These are phyloP conservation scores for Hypoxylon sp. DNA, from an alignment of 2,329 filamentous ascomycete genomes.

Conservation along the genomic window DNA sequence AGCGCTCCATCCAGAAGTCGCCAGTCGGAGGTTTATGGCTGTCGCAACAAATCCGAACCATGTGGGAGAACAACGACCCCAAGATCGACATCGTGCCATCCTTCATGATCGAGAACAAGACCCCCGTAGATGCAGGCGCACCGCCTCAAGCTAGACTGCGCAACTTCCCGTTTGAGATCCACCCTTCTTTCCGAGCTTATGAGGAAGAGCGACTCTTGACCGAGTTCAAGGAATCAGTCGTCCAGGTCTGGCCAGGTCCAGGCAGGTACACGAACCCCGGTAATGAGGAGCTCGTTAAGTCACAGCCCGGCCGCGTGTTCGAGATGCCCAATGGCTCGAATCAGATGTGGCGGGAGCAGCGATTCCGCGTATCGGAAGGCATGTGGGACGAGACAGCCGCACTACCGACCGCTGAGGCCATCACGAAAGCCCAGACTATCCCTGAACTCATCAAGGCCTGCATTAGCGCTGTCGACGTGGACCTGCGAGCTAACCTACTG, in stretches of 20 bases:
- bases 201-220: conserved; percentile 94
- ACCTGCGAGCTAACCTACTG: conserved; percentile 85
- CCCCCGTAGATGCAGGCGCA: conserved; percentile 86
- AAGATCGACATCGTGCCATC: conserved; percentile 84
- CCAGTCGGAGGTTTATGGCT: conserved; percentile 91
- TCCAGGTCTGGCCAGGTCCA: conserved; percentile 91
- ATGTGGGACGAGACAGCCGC: conserved; percentile 90
- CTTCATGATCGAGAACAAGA: conserved; percentile 90
- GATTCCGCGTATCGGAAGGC: conserved; percentile 88
- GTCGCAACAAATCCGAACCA: conserved; percentile 85
- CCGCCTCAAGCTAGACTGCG: conserved; percentile 82
- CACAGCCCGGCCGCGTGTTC: conserved; percentile 85
- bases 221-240: conserved; percentile 97
- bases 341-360: conserved; percentile 91
- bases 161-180: conserved; percentile 73
- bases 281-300: conserved; percentile 83
- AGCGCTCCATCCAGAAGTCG: conserved; percentile 89
- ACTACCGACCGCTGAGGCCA: conserved; percentile 61
- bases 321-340: conserved; percentile 98
- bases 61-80: conserved; percentile 80
- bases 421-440: conserved; percentile 79
- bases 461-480: conserved; percentile 86
- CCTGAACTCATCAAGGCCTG: conserved; percentile 85
- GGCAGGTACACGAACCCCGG: conserved; percentile 74
- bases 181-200: conserved; percentile 81